phyloP scores from a whole-genome alignment of 768 basidiomycete genomes.

The Agaricus subrufescens region DNA sequence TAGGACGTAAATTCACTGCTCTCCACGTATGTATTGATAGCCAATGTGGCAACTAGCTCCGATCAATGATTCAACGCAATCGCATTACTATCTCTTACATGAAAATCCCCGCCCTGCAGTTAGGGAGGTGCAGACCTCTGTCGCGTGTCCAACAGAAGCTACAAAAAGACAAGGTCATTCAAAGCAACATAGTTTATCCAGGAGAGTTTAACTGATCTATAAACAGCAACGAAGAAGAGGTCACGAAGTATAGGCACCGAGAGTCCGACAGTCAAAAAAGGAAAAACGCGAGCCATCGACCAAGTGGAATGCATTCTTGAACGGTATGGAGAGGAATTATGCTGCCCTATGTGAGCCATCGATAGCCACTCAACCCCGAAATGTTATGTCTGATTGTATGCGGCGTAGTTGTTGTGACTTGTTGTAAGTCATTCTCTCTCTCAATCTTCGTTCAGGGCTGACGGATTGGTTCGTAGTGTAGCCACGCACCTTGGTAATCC shows the following conservation, averaged over 20 bases:
- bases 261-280: constrained; percentile 29
- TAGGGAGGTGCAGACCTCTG: not conserved
- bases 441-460: not conserved
- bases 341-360: constrained; percentile 63
- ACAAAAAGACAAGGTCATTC: not conserved
- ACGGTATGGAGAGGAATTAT: constrained; percentile 59
- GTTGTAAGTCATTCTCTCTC: constrained; percentile 40
- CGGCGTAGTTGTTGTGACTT: constrained; percentile 62
- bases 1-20: constrained; percentile 3
- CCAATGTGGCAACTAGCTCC: not conserved
- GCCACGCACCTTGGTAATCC: constrained; percentile 61
- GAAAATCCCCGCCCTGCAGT: not conserved
- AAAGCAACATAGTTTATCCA: not conserved
- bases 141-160: not conserved
- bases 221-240: constrained; percentile 12
- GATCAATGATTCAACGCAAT: not conserved
- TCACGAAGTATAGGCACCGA: constrained; percentile 8
- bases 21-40: not conserved
- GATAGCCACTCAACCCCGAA: not conserved
- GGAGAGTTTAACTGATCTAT: too few relatives aligned
- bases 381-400: constrained; percentile 11
- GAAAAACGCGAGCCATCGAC: constrained; percentile 34
- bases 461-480: constrained; percentile 33
- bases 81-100: not conserved
- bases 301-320: constrained; percentile 28